phyloP scores from a whole-genome alignment of 805 yeast genomes.

The Candida khao-thaluensis region DNA sequence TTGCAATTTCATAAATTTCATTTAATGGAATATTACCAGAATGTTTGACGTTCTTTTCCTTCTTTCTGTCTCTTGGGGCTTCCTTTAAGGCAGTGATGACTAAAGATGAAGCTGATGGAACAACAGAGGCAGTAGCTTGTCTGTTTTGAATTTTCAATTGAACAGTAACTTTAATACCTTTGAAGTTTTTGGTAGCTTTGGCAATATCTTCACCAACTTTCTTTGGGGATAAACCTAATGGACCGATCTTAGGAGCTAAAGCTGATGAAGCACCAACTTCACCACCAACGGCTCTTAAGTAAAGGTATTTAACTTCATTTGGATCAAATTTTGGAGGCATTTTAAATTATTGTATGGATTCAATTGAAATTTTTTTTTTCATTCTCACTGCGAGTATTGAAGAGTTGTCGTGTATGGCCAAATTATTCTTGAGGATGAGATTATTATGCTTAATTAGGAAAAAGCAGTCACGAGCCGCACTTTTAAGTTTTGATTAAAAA shows the following conservation, averaged over 20 bases:
- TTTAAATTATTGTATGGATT: constrained; percentile 20
- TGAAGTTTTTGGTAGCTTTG: constrained; percentile 98
- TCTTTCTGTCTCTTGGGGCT: constrained; percentile 99
- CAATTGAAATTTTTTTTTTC: constrained; percentile 16
- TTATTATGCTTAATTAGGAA: neutral
- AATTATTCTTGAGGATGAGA: neutral
- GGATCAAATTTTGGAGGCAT: constrained; percentile 99
- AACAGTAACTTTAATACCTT: constrained; percentile 99
- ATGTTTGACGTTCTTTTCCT: constrained; percentile 99
- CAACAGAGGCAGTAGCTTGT: constrained; percentile 98
- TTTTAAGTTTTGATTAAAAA: too few relatives aligned
- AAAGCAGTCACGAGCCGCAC: constrained; percentile 2
- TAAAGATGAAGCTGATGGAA: constrained; percentile 98
- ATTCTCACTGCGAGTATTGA: neutral
- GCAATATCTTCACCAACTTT: constrained; percentile 99
- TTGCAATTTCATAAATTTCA: constrained; percentile 95
- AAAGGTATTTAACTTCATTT: constrained; percentile 94
- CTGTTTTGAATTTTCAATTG: constrained; percentile 99
- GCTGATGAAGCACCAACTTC: constrained; percentile 99
- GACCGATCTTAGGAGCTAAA: constrained; percentile 99
- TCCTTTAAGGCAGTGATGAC: constrained; percentile 99
- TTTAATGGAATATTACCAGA: constrained; percentile 97
- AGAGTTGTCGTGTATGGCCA: neutral
- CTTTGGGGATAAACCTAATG: constrained; percentile 99
- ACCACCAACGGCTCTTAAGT: constrained; percentile 99